These are phyloP conservation scores for Zasmidium angulare DNA, from an alignment of 2,329 filamentous ascomycete genomes.

Conservation along the genomic window DNA sequence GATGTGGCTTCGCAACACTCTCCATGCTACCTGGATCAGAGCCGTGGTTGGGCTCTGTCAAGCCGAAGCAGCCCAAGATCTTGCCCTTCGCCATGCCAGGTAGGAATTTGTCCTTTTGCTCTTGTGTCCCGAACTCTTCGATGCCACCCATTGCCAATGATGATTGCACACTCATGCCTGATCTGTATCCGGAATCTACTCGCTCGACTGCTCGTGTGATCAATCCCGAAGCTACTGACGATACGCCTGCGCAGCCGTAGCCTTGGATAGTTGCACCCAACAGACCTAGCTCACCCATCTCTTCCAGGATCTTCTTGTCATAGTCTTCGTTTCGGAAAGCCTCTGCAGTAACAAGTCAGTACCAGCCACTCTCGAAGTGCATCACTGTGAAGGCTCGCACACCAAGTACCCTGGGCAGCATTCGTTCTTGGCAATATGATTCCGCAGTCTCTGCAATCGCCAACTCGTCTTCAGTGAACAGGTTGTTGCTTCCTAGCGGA, in stretches of 20 bases:
- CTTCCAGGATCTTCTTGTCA: slow-evolving; percentile 78
- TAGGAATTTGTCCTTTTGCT: slow-evolving; percentile 82
- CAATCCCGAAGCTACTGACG: slow-evolving; percentile 81
- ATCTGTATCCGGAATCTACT: slow-evolving; percentile 88
- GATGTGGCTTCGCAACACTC: slow-evolving; percentile 78
- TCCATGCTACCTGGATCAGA: slow-evolving; percentile 92
- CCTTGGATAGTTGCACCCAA: slow-evolving; percentile 83
- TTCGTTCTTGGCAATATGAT: slow-evolving; percentile 86
- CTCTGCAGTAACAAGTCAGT: slow-evolving; percentile 52
- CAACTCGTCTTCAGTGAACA: slow-evolving; percentile 86
- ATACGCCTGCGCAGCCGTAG: slow-evolving; percentile 84
- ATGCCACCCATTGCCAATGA: slow-evolving; percentile 94
- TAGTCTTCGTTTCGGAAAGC: slow-evolving; percentile 85
- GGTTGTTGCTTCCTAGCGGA: slow-evolving; percentile 69
- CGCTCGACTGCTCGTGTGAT: slow-evolving; percentile 89
- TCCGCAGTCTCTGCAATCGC: slow-evolving; percentile 89
- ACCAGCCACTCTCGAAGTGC: not conserved
- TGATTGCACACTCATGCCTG: slow-evolving; percentile 90
- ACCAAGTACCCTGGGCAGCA: slow-evolving; percentile 86
- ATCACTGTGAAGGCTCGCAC: slow-evolving; percentile 24
- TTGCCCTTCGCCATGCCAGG: slow-evolving; percentile 80
- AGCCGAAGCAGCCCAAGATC: slow-evolving; percentile 78
- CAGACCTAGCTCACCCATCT: slow-evolving; percentile 91
- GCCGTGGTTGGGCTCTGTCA: slow-evolving; percentile 91
- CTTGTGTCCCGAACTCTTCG: slow-evolving; percentile 79